Conservation (phyloP, 257 asterid species). For the Solanum pinnatisectum region DNA sequence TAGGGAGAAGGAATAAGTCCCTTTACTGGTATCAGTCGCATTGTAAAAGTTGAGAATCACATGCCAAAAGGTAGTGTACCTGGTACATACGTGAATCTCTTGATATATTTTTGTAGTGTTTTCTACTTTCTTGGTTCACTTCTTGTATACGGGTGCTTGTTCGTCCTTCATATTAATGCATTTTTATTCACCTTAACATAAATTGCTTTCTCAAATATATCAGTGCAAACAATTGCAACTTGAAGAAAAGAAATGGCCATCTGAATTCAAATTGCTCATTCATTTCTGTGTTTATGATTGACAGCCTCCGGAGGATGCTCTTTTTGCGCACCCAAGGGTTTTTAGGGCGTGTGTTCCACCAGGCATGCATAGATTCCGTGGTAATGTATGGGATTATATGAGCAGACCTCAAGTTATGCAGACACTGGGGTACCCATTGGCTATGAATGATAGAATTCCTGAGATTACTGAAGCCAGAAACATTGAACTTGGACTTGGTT, state of each 20-base stretch:
- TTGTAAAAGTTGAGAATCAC: neutral
- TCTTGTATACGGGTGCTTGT: neutral
- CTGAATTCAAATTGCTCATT: neutral
- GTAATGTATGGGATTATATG: slow-evolving; percentile 93
- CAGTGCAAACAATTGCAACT: neutral
- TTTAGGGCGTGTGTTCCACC: slow-evolving; percentile 99
- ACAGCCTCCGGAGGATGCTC: slow-evolving; percentile 90
- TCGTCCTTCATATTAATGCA: neutral
- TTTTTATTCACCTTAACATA: neutral
- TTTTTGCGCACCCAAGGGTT: slow-evolving; percentile 90
- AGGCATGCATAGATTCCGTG: slow-evolving; percentile 98
- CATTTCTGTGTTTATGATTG: neutral
- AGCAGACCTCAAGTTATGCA: slow-evolving; percentile 75
- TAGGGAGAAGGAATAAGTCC: neutral
- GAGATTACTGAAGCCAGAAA: slow-evolving; percentile 96
- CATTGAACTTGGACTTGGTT: slow-evolving; percentile 94
- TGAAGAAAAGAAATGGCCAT: neutral
- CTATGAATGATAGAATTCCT: slow-evolving; percentile 55
- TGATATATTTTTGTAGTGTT: neutral
- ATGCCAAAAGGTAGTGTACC: neutral
- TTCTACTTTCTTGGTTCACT: neutral
- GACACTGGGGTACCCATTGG: slow-evolving; percentile 77
- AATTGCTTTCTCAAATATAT: neutral
- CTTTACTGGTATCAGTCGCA: neutral
- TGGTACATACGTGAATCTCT: neutral